Evolutionary conservation across 371 early-diverging fungal genomes (phyloP).

Genomic region (Syncephalastrum monosporum): DNA sequence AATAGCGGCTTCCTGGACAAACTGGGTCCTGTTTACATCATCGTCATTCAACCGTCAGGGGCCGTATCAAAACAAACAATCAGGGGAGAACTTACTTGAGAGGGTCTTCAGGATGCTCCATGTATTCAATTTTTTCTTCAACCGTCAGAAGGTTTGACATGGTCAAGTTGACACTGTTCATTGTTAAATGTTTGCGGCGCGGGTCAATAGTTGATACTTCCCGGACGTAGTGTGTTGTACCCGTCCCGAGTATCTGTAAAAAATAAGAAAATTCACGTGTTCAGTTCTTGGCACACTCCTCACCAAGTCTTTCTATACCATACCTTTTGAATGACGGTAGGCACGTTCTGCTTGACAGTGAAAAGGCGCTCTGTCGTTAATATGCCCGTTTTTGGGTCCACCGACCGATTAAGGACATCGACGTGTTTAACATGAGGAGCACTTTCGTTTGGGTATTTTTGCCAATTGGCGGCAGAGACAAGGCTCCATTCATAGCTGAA

Average conservation of each 20-base stretch:
- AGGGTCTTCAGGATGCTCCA: slow-evolving; percentile 46
- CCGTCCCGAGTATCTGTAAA: slow-evolving; percentile 55
- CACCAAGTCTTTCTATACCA: background rate
- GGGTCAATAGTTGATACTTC: slow-evolving; percentile 86
- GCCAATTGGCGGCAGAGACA: slow-evolving; percentile 88
- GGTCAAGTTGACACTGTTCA: slow-evolving; percentile 72
- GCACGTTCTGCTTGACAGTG: slow-evolving; percentile 80
- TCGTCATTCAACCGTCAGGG: slow-evolving; percentile 2
- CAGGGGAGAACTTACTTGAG: slow-evolving; percentile 25
- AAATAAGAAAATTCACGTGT: background rate
- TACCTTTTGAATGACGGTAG: slow-evolving; percentile 60
- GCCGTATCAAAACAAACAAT: background rate
- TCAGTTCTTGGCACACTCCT: background rate
- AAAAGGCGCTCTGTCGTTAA: slow-evolving; percentile 85
- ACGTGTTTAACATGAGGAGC: slow-evolving; percentile 87
- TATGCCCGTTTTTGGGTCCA: slow-evolving; percentile 81
- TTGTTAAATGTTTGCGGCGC: slow-evolving; percentile 59
- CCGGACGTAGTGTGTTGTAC: slow-evolving; percentile 73
- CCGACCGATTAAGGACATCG: slow-evolving; percentile 75
- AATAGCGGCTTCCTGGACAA: slow-evolving; percentile 77
- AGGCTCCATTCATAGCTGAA: slow-evolving; percentile 76
- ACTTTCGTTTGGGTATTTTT: slow-evolving; percentile 92
- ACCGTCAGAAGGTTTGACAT: slow-evolving; percentile 73
- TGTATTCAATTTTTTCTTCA: slow-evolving; percentile 80
- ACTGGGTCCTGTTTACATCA: slow-evolving; percentile 46